Conservation (phyloP, 345 rosid species). For the Populus alba region DNA sequence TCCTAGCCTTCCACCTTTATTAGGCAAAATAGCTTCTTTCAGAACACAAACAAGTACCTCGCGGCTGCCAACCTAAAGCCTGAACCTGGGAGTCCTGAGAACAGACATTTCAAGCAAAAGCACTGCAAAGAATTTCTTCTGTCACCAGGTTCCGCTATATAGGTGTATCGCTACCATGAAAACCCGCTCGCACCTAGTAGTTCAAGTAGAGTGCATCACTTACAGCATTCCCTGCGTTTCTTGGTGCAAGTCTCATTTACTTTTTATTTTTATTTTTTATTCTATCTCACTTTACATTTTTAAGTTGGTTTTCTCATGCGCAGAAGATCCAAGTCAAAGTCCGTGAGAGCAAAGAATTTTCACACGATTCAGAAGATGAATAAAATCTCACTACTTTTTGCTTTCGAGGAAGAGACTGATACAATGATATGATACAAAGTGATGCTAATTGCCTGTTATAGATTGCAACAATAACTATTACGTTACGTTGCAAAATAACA, state of each 20-base stretch:
- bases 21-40: neutral
- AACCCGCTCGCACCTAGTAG: no score
- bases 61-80: neutral
- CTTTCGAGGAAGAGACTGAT: neutral
- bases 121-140: neutral
- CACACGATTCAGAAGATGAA: neutral
- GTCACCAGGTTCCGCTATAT: neutral
- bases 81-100: neutral
- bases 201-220: neutral
- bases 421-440: neutral
- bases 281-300: no score
- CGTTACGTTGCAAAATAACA: neutral
- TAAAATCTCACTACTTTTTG: neutral
- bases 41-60: neutral
- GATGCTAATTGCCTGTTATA: neutral
- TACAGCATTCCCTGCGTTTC: neutral
- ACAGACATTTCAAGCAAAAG: neutral
- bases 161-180: no score
- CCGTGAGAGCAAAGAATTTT: neutral
- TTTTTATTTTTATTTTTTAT: no score
- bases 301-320: no score
- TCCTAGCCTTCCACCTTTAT: neutral
- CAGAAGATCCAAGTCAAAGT: neutral
- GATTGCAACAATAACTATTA: neutral
- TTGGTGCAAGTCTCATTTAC: no score